A percentile compares a stretch with the other conserved stretches of the same genome.
These are phyloP conservation scores for Gillenia trifoliata DNA, from an alignment of 306 rosid species.

Conservation along the genomic window DNA sequence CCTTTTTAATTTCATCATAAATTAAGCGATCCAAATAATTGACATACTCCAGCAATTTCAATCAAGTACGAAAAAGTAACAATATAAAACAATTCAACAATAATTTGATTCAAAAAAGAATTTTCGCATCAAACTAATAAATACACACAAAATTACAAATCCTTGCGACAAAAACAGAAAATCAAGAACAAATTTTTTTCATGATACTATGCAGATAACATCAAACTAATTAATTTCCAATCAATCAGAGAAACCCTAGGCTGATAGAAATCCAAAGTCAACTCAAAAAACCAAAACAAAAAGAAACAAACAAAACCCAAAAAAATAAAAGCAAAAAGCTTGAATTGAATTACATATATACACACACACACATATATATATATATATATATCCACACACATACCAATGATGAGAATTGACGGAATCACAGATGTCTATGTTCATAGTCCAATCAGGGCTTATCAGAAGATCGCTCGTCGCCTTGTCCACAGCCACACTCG, in stretches of 20 bases:
- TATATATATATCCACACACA: not conserved
- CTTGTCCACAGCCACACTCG: conserved; percentile 91
- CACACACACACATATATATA: conserved; percentile 9
- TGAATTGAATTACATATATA: not conserved
- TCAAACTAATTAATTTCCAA: not conserved
- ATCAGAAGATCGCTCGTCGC: conserved; percentile 99
- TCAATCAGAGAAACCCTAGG: conserved; percentile 22
- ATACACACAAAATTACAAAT: not conserved
- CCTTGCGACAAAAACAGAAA: not conserved
- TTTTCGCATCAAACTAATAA: no score
- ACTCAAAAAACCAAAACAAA: conserved; percentile 7
- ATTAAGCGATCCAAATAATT: not conserved
- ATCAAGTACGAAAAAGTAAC: not conserved
- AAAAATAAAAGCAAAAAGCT: conserved; percentile 19
- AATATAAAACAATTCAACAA: not conserved
- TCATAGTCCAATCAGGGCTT: conserved; percentile 99
- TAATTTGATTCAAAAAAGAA: not conserved
- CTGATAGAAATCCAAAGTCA: conserved; percentile 20
- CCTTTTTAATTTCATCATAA: no score
- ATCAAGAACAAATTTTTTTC: no score
- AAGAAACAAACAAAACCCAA: not conserved
- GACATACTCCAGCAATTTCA: not conserved
- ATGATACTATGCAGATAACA: not conserved
- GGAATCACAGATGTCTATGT: conserved; percentile 97
- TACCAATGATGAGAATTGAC: conserved; percentile 91